These are phyloP conservation scores for Saccharum hybrid DNA, from an alignment of 202 grass and related monocot genomes.

Conservation along the genomic window DNA sequence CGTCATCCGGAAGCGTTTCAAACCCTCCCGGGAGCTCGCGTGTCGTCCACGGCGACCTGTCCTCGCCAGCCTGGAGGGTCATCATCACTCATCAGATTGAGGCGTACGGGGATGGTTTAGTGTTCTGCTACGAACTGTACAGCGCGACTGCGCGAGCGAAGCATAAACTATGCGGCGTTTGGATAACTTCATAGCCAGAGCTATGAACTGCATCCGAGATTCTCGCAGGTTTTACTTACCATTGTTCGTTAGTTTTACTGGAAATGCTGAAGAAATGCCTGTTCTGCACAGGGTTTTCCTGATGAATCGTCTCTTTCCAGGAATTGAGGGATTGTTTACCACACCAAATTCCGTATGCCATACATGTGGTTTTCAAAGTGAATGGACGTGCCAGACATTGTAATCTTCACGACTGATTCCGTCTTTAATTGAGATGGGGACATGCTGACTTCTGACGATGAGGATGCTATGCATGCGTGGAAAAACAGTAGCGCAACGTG, in stretches of 20 bases:
- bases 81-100: background rate
- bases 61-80: no score
- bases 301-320: background rate
- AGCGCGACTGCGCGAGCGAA: no score
- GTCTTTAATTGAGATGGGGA: background rate
- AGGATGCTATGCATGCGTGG: background rate
- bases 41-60: conserved; percentile 12
- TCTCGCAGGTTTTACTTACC: background rate
- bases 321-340: background rate
- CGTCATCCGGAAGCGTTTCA: background rate
- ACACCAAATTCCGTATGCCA: background rate
- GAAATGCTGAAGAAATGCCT: background rate
- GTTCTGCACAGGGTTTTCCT: background rate
- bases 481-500: background rate
- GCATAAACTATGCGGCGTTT: no score
- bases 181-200: no score
- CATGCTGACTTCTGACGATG: background rate
- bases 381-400: background rate
- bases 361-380: background rate
- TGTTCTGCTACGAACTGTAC: background rate
- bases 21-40: background rate
- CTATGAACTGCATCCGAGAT: no score
- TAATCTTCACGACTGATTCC: background rate
- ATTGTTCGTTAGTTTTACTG: no score
- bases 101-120: conserved; percentile 15